These are phyloP conservation scores for Pseudopediastrum boryanum DNA, from an alignment of 139 green algal species.

Conservation along the genomic window DNA sequence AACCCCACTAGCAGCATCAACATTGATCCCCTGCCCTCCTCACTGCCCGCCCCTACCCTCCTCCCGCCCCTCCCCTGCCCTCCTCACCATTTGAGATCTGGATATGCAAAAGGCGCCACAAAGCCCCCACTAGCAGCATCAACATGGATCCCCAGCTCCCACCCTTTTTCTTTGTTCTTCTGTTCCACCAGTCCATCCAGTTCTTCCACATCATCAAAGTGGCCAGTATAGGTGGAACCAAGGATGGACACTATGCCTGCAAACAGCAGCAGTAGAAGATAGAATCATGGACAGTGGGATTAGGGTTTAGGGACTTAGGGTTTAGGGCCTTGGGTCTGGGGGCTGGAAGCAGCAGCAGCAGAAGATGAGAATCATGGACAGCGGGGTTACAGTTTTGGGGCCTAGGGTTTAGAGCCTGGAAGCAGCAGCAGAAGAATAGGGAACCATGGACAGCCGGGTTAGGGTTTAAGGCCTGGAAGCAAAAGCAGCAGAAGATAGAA, in stretches of 20 bases:
- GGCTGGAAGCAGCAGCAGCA: too few species aligned
- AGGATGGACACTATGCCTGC: slow-evolving; percentile 58
- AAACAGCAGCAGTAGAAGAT: too few species aligned
- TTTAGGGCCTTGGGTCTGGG: too few species aligned
- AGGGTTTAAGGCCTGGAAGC: too few species aligned
- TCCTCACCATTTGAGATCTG: slow-evolving; percentile 60
- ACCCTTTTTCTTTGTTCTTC: slow-evolving; percentile 53
- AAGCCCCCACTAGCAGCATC: slow-evolving; percentile 74
- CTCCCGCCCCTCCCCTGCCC: background rate
- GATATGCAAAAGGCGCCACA: slow-evolving; percentile 74
- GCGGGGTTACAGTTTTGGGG: too few species aligned
- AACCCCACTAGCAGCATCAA: background rate
- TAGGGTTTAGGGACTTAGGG: too few species aligned
- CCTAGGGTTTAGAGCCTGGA: too few species aligned
- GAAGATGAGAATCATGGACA: too few species aligned
- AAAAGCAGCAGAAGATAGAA: too few species aligned
- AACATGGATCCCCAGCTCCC: slow-evolving; percentile 71
- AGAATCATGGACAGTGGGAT: too few species aligned
- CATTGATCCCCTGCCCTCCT: background rate
- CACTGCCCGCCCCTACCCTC: slow-evolving; percentile 12
- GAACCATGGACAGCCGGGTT: too few species aligned
- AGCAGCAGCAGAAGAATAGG: too few species aligned
- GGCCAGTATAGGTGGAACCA: slow-evolving; percentile 74
- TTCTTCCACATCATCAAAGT: slow-evolving; percentile 68
- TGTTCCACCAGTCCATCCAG: slow-evolving; percentile 50